Conservation (phyloP, 2,329 filamentous ascomycete species). For the Pseudocercospora cruenta region DNA sequence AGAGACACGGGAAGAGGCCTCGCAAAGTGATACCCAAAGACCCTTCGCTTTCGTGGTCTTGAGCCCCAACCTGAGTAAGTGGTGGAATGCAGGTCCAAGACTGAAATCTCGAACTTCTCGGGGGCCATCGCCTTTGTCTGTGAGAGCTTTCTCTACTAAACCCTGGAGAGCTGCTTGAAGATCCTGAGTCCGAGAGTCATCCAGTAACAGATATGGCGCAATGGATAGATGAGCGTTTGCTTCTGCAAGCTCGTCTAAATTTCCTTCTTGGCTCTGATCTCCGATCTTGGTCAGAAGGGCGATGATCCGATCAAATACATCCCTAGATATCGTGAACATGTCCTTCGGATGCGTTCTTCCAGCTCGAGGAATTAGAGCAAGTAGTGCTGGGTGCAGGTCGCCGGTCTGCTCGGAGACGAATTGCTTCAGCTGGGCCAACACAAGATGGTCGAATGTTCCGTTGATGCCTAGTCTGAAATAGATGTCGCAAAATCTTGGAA, state of each 20-base stretch:
- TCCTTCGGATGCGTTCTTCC: constrained; percentile 14
- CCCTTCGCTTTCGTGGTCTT: neutral
- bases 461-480: constrained; percentile 73
- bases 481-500: constrained; percentile 82
- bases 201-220: constrained; percentile 25
- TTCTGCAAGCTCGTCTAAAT: constrained; percentile 9
- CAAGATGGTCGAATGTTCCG: constrained; percentile 73
- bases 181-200: constrained; percentile 5
- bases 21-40: constrained; percentile 30
- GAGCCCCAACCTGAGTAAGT: constrained; percentile 20
- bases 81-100: constrained; percentile 28
- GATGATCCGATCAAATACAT: constrained; percentile 2
- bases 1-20: constrained; percentile 19
- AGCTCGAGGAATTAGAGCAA: constrained; percentile 21
- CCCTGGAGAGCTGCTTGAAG: constrained; percentile 10
- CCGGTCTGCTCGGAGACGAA: constrained; percentile 67
- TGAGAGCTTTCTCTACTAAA: constrained; percentile 24
- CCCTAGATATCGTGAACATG: constrained; percentile 16
- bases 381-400: constrained; percentile 7
- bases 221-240: constrained; percentile 25
- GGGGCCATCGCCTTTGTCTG: neutral
- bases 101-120: constrained; percentile 22
- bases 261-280: neutral
- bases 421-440: constrained; percentile 80
- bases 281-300: neutral